Conservation (phyloP, 1,284 basidiomycete species). For the Vanrija sp. region DNA sequence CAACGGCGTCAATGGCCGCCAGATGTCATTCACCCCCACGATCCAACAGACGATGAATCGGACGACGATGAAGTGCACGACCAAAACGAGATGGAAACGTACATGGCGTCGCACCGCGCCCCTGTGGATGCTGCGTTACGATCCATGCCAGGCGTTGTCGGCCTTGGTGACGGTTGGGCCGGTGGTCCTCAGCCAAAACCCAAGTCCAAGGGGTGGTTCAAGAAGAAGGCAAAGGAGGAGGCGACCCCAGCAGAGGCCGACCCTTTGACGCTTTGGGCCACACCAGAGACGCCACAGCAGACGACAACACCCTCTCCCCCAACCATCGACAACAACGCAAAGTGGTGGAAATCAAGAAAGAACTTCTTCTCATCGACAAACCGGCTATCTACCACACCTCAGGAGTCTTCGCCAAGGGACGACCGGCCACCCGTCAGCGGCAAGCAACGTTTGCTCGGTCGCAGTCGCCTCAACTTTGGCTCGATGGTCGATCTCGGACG, state of each 20-base stretch:
- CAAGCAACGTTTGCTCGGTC: background rate
- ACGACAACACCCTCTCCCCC: background rate
- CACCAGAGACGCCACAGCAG: background rate
- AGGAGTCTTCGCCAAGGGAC: background rate
- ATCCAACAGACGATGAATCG: constrained; percentile 5
- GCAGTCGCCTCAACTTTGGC: constrained; percentile 16
- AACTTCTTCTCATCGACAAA: constrained; percentile 13
- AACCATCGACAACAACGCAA: constrained; percentile 3
- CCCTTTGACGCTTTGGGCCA: constrained; percentile 13
- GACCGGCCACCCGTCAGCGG: background rate
- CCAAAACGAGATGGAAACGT: constrained; percentile 16
- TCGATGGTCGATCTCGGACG: constrained; percentile 18
- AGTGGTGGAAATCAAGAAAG: constrained; percentile 17
- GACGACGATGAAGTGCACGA: constrained; percentile 6
- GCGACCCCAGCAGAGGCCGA: constrained; percentile 3
- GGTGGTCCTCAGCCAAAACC: constrained; percentile 19
- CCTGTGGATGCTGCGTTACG: constrained; percentile 26
- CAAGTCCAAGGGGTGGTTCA: constrained; percentile 10
- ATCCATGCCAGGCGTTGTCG: constrained; percentile 35
- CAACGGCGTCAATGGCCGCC: constrained; percentile 1
- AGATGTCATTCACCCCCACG: background rate
- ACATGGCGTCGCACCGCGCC: constrained; percentile 15
- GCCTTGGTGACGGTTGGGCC: constrained; percentile 42
- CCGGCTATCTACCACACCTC: background rate
- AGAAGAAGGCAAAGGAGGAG: constrained; percentile 2